phyloP scores from a whole-genome alignment of 2,329 filamentous ascomycete genomes.

The Pseudocercospora macadamiae region DNA sequence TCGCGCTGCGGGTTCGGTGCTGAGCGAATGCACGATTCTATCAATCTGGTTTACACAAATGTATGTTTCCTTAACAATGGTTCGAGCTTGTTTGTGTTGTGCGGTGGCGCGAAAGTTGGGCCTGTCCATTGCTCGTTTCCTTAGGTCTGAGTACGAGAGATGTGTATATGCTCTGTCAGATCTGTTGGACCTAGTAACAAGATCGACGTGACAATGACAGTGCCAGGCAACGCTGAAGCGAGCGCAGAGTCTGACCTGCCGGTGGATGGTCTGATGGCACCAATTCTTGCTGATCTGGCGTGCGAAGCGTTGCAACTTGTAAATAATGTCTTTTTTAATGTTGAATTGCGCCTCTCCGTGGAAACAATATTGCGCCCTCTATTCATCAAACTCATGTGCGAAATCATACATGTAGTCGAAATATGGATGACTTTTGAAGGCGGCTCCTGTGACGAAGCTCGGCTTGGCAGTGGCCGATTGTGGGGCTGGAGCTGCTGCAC shows the following conservation, averaged over 20 bases:
- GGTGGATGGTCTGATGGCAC: constrained; percentile 16
- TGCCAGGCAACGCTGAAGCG: constrained; percentile 9
- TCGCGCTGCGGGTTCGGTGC: constrained; percentile 30
- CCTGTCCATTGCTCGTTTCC: constrained; percentile 18
- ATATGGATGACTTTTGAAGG: neutral
- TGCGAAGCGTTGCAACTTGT: constrained; percentile 21
- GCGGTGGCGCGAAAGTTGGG: constrained; percentile 12
- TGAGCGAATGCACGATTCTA: constrained; percentile 26
- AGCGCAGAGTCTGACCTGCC: constrained; percentile 18
- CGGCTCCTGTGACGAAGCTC: too few relatives aligned
- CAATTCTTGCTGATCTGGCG: constrained; percentile 1
- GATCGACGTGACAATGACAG: constrained; percentile 17
- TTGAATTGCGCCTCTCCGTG: constrained; percentile 24
- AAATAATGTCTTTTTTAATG: constrained; percentile 37
- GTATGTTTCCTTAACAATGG: constrained; percentile 19
- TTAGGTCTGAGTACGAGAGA: constrained; percentile 17
- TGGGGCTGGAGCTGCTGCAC: neutral
- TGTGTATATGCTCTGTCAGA: constrained; percentile 31
- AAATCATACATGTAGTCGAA: neutral
- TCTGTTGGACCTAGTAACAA: constrained; percentile 20
- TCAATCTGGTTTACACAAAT: constrained; percentile 17
- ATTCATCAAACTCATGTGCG: neutral
- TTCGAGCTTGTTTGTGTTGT: constrained; percentile 20
- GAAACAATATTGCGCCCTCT: too few relatives aligned
- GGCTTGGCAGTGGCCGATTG: neutral